These are phyloP conservation scores for Beauveria brongniartii DNA, from an alignment of 2,329 filamentous ascomycete genomes.

Conservation along the genomic window DNA sequence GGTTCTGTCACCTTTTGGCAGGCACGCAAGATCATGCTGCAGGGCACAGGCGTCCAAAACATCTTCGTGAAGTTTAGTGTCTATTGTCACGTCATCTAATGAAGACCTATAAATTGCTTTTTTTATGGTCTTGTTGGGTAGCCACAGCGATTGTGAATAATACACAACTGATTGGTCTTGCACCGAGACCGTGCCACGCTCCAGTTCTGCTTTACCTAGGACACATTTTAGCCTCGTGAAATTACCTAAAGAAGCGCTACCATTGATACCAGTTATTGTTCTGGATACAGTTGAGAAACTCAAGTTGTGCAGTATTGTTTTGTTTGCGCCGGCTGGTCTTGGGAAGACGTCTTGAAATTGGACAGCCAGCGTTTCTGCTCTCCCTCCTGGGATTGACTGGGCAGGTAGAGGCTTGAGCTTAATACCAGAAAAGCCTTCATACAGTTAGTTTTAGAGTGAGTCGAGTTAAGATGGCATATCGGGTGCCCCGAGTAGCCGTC, in stretches of 20 bases:
- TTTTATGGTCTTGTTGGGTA: conserved; percentile 23
- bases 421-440: background rate
- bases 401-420: background rate
- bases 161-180: conserved; percentile 1
- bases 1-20: conserved; percentile 26
- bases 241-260: conserved; percentile 30
- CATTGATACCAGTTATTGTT: conserved; percentile 20
- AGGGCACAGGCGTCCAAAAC: conserved; percentile 20
- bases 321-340: background rate
- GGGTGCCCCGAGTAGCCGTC: background rate
- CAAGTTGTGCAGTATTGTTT: background rate
- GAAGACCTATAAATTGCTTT: conserved; percentile 21
- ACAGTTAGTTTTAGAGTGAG: too few species aligned
- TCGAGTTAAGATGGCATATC: too few species aligned
- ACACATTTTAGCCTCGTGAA: conserved; percentile 25
- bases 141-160: conserved; percentile 16
- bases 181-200: background rate
- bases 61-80: conserved; percentile 20
- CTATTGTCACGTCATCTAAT: conserved; percentile 18
- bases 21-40: conserved; percentile 19
- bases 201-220: conserved; percentile 19
- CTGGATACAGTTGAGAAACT: background rate
- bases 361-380: background rate
- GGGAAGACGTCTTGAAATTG: background rate
- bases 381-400: background rate